Conservation (phyloP, 768 basidiomycete genomes). For the Pisolithus tinctorius region DNA sequence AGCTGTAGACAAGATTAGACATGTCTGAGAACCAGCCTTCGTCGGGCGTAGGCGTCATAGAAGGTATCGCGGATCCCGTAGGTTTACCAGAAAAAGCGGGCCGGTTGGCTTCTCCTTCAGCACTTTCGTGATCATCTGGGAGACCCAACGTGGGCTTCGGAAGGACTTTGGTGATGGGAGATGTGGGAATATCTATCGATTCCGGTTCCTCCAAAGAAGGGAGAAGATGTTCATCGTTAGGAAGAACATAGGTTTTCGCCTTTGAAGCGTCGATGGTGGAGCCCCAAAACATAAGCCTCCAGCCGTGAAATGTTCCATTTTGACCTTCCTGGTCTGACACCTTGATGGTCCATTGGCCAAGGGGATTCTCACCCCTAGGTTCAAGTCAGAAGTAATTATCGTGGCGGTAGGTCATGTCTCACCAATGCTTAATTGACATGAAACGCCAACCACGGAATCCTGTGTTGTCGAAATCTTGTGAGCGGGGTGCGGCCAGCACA, state of each 20-base stretch:
- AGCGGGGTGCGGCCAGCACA: constrained; percentile 68
- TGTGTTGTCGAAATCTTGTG: constrained; percentile 51
- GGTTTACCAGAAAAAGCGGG: constrained; percentile 54
- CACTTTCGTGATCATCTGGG: constrained; percentile 78
- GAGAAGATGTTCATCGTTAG: constrained; percentile 43
- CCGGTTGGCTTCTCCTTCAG: constrained; percentile 72
- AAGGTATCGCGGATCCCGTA: constrained; percentile 22
- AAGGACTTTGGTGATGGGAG: constrained; percentile 51
- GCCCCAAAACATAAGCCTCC: constrained; percentile 93
- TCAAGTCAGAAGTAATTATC: constrained; percentile 10
- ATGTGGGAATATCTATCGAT: constrained; percentile 31
- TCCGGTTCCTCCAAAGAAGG: constrained; percentile 42
- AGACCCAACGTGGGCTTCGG: constrained; percentile 84
- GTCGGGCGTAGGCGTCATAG: constrained; percentile 56
- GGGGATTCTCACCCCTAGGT: constrained; percentile 83
- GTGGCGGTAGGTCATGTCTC: constrained; percentile 7
- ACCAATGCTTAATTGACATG: constrained; percentile 99
- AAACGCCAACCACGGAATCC: constrained; percentile 98
- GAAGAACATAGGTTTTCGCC: constrained; percentile 56
- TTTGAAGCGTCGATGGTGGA: constrained; percentile 67
- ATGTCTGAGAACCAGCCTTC: constrained; percentile 84
- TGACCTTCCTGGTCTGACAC: constrained; percentile 69
- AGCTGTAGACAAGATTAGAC: constrained; percentile 61
- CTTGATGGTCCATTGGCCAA: constrained; percentile 84
- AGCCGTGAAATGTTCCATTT: constrained; percentile 74